Conservation (phyloP, 139 green algal species). For the Dunaliella sp. region DNA sequence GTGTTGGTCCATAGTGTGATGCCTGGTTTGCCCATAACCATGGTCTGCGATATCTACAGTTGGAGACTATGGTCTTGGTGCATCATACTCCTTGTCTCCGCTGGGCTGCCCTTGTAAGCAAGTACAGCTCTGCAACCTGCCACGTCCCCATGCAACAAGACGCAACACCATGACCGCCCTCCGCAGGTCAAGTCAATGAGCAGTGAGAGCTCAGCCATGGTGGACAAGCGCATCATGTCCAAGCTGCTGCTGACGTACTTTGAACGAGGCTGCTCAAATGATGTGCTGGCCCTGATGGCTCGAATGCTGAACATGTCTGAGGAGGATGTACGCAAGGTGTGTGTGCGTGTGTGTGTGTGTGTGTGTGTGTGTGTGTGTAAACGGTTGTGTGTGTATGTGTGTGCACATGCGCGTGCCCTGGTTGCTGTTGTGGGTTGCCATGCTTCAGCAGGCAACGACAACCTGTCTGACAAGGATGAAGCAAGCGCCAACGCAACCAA, state of each 20-base stretch:
- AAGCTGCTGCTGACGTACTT: slow-evolving; percentile 74
- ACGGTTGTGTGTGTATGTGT: not conserved
- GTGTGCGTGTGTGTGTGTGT: not conserved
- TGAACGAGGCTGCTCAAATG: slow-evolving; percentile 23
- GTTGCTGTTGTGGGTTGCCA: not conserved
- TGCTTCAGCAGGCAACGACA: no score
- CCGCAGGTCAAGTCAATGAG: slow-evolving; percentile 34
- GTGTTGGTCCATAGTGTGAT: no score
- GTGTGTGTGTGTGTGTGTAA: not conserved
- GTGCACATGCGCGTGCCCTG: not conserved
- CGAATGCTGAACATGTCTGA: slow-evolving; percentile 22
- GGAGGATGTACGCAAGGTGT: not conserved
- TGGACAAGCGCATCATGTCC: slow-evolving; percentile 60
- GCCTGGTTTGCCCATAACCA: no score
- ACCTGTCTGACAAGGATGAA: no score
- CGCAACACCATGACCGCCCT: no score
- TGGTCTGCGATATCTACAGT: no score
- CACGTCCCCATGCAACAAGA: no score
- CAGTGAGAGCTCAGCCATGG: slow-evolving; percentile 34
- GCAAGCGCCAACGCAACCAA: no score
- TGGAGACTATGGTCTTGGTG: no score
- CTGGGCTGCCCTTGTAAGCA: no score
- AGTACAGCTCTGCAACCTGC: no score
- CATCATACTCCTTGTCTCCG: no score
- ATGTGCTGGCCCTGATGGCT: slow-evolving; percentile 43